Conservation (phyloP, 352 stramenopile species). For the Elongisporangium senticosum region DNA sequence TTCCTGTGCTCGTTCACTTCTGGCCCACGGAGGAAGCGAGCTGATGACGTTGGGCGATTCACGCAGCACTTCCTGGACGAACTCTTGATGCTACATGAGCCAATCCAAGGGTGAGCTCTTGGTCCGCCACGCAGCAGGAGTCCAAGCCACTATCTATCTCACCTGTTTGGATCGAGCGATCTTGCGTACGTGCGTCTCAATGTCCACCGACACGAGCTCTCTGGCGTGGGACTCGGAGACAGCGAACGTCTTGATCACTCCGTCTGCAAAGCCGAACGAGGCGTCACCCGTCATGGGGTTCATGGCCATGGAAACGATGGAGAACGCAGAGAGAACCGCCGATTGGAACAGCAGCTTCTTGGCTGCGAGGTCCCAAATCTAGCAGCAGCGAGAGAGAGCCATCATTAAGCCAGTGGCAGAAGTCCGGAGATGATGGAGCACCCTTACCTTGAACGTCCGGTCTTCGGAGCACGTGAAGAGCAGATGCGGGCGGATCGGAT, state of each 20-base stretch:
- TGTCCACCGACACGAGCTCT: constrained; percentile 38
- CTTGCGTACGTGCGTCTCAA: constrained; percentile 46
- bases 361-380: constrained; percentile 76
- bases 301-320: constrained; percentile 57
- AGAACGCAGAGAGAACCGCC: constrained; percentile 63
- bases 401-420: background rate
- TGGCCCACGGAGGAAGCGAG: constrained; percentile 59
- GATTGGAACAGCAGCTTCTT: constrained; percentile 71
- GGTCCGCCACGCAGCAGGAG: background rate
- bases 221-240: constrained; percentile 46
- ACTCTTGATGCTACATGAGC: constrained; percentile 25
- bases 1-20: constrained; percentile 34
- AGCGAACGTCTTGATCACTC: constrained; percentile 52
- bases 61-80: constrained; percentile 29
- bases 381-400: background rate
- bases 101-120: constrained; percentile 2
- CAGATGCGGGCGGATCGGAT: constrained; percentile 58
- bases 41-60: constrained; percentile 63
- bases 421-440: background rate
- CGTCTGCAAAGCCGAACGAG: constrained; percentile 66
- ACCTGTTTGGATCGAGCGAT: constrained; percentile 29
- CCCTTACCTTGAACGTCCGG: constrained; percentile 72
- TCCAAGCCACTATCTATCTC: background rate
- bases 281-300: constrained; percentile 63
- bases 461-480: constrained; percentile 76